Evolutionary conservation across 495 filamentous ascomycete genomes (phyloP).

Genomic region (Friedmanniomyces endolithicus): DNA sequence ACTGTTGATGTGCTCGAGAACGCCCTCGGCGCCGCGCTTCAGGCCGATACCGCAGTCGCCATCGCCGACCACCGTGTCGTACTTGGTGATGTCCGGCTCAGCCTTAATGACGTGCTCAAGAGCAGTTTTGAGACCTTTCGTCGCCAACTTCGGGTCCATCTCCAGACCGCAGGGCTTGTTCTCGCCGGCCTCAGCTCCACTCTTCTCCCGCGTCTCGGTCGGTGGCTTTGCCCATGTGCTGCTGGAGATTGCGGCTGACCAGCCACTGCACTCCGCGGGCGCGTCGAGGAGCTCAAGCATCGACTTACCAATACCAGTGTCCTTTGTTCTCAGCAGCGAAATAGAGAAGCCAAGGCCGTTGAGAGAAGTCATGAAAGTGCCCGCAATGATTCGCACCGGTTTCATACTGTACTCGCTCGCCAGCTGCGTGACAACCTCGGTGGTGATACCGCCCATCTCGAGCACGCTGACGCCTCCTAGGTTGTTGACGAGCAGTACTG

Average conservation of each 20-base stretch:
- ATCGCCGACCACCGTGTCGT: conserved; percentile 86
- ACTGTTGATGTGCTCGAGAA: conserved; percentile 46
- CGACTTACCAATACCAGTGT: conserved; percentile 68
- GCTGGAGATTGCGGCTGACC: conserved; percentile 56
- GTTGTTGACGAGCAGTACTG: conserved; percentile 82
- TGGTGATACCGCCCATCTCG: conserved; percentile 77
- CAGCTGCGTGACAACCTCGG: conserved; percentile 77
- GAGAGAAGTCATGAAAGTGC: conserved; percentile 73
- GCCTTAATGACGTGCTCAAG: conserved; percentile 59
- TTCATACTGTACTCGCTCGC: conserved; percentile 52
- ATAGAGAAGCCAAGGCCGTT: conserved; percentile 91
- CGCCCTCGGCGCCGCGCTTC: conserved; percentile 72
- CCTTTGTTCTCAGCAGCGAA: conserved; percentile 64
- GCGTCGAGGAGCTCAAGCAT: conserved; percentile 83
- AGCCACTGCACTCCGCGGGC: conserved; percentile 72
- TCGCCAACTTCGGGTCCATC: conserved; percentile 47
- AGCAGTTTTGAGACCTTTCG: conserved; percentile 49
- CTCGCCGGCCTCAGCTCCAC: conserved; percentile 33
- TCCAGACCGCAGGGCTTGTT: conserved; percentile 57
- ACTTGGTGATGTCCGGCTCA: conserved; percentile 76
- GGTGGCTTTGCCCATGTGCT: conserved; percentile 39
- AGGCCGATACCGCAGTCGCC: conserved; percentile 90
- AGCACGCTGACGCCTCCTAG: conserved; percentile 81
- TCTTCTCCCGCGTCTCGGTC: conserved; percentile 15
- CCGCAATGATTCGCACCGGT: conserved; percentile 54